phyloP scores from a whole-genome alignment of 345 rosid genomes.

The Dimocarpus longan region DNA sequence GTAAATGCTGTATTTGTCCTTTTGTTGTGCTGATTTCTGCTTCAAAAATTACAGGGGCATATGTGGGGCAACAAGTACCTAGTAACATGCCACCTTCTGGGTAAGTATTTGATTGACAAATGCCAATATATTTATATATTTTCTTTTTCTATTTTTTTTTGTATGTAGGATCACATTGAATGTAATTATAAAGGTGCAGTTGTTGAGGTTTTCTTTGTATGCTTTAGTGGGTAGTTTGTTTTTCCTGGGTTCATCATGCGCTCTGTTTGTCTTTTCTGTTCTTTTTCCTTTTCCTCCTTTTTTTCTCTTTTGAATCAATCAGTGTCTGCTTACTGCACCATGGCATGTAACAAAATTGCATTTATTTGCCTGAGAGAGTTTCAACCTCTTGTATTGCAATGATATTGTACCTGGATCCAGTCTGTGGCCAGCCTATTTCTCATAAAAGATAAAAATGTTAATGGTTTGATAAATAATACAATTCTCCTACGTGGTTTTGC shows the following conservation, averaged over 20 bases:
- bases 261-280: background rate
- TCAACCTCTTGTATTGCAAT: background rate
- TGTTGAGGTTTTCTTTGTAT: background rate
- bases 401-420: background rate
- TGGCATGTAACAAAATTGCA: background rate
- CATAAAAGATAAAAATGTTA: too few relatives aligned
- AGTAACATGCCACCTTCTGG: conserved; percentile 51
- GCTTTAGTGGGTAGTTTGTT: background rate
- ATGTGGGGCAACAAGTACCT: conserved; percentile 53
- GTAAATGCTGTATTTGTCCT: conserved; percentile 1
- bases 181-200: background rate
- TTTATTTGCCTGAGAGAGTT: background rate
- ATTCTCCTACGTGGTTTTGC: background rate
- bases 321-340: background rate
- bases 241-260: background rate
- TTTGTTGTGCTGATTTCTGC: conserved; percentile 22
- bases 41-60: conserved; percentile 55
- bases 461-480: background rate
- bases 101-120: conserved; percentile 36
- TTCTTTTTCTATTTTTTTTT: background rate
- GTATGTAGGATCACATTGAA: background rate
- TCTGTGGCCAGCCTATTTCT: background rate
- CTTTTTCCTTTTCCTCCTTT: too few relatives aligned
- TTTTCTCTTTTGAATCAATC: background rate
- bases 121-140: background rate